Evolutionary conservation across 1,284 basidiomycete genomes (phyloP).

Genomic region (Peniophora sp.): DNA sequence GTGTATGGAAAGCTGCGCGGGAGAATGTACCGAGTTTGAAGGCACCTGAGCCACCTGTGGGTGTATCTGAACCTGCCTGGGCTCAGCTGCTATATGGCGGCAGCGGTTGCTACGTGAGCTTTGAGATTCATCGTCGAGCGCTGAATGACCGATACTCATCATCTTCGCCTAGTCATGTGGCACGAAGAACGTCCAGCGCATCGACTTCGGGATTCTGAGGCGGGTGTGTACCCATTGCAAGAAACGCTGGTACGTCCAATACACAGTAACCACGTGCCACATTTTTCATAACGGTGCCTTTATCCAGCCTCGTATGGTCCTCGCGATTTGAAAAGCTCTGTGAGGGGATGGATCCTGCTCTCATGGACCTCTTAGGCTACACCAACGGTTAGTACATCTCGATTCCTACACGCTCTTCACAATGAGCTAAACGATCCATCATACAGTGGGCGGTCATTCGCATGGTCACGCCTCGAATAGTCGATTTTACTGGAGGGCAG

Average conservation of each 20-base stretch:
- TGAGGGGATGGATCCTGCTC: slow-evolving; percentile 16
- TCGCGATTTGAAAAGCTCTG: slow-evolving; percentile 16
- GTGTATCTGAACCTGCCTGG: slow-evolving; percentile 25
- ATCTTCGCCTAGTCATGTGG: slow-evolving; percentile 17
- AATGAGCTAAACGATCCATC: not conserved
- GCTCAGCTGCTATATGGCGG: slow-evolving; percentile 22
- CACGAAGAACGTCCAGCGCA: slow-evolving; percentile 15
- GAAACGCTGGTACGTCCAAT: slow-evolving; percentile 18
- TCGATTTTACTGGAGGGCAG: slow-evolving; percentile 26
- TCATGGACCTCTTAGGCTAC: slow-evolving; percentile 22
- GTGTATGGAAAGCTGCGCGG: slow-evolving; percentile 22
- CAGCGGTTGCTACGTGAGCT: slow-evolving; percentile 19
- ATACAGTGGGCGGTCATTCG: slow-evolving; percentile 22
- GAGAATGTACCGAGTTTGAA: slow-evolving; percentile 7
- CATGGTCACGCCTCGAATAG: slow-evolving; percentile 18
- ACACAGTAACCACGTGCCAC: too few relatives aligned
- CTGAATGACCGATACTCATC: not conserved
- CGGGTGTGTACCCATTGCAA: slow-evolving; percentile 22
- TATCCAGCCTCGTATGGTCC: slow-evolving; percentile 18
- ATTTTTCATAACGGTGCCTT: too few relatives aligned
- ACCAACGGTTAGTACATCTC: slow-evolving; percentile 17
- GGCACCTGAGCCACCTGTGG: slow-evolving; percentile 20
- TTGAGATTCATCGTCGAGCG: not conserved
- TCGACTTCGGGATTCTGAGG: slow-evolving; percentile 25
- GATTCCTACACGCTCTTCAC: not conserved